Conservation (phyloP, 2,329 filamentous ascomycete genomes). For the Calonectria honghensis region DNA sequence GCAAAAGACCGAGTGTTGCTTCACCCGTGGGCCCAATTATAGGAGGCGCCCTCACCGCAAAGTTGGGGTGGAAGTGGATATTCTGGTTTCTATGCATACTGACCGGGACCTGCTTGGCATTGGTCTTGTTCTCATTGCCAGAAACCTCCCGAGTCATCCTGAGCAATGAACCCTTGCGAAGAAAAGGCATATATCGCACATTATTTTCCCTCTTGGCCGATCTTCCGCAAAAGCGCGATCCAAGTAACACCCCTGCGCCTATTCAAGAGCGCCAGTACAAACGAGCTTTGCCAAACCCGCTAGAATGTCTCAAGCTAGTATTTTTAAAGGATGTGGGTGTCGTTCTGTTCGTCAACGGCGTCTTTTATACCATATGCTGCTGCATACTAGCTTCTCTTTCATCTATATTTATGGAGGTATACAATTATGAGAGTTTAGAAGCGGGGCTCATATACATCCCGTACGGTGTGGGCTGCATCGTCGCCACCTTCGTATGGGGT, state of each 20-base stretch:
- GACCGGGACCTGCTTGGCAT: neutral
- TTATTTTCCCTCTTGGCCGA: neutral
- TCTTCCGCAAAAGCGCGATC: neutral
- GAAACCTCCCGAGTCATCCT: neutral
- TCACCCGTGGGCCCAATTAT: slow-evolving; percentile 5
- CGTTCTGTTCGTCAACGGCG: slow-evolving; percentile 10
- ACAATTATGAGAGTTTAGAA: slow-evolving; percentile 9
- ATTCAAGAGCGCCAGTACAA: neutral
- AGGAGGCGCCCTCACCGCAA: neutral
- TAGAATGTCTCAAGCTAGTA: slow-evolving; percentile 1
- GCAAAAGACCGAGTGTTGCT: slow-evolving; percentile 12
- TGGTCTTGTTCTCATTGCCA: neutral
- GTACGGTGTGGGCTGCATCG: neutral
- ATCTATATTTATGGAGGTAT: slow-evolving; percentile 13
- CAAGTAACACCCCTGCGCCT: neutral
- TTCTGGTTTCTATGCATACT: slow-evolving; percentile 21
- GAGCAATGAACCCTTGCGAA: neutral
- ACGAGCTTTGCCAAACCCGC: neutral
- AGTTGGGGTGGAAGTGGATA: slow-evolving; percentile 19
- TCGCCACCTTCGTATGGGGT: slow-evolving; percentile 6
- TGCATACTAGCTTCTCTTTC: slow-evolving; percentile 14
- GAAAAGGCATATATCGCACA: neutral
- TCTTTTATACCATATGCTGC: slow-evolving; percentile 12
- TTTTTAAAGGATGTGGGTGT: neutral
- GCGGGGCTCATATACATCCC: slow-evolving; percentile 9